Evolutionary conservation across 805 yeast species (phyloP), one percentile per base, ranked within the genome.

Genomic region (Scheffersomyces spartinae): DNA sequence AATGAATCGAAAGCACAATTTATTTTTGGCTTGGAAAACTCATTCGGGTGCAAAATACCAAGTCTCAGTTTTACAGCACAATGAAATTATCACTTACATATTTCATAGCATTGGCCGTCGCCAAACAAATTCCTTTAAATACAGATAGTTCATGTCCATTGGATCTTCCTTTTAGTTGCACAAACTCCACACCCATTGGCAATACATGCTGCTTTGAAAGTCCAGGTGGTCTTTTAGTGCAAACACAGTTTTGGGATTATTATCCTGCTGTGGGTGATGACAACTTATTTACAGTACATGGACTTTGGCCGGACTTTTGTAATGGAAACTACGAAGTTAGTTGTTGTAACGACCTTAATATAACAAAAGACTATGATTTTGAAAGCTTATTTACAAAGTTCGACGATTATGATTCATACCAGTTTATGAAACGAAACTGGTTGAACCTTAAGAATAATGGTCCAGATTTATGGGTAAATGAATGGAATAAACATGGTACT

Each of bases 181-280:
- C 50, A 23, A 47, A 49, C 27, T 42, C 52, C 9, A 44, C 52
- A 6, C 39, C 49, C 4, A 27, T 37, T 5, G 37, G 28, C 6
- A 35, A 33, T 27, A 25, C 71, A 3, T 86, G 96, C 45, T 86
- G 96, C 52, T 82, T 75, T 47, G 95, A 85, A 44, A 68, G 70
- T 24, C 86, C 86, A 7, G 88, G 93, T 24, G 96, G 96, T 5
- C 63, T 83, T 9, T 58, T 86, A 18, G 51, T 86, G 26, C 80
- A 72, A 45, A 81, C 96, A 0, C 97, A 86, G 46, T 85, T 86
- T 55, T 86, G 96, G 96, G 94, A 86, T 51, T 80, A 78, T 44
- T 52, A 59, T 32, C 86, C 91, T 1, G 68, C 82, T 1, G 59
- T 72, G 26, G 91, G 91, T 4, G 82, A 83, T 2, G 55, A 64